phyloP scores from a whole-genome alignment of 495 filamentous ascomycete genomes.

The Podospora comata region DNA sequence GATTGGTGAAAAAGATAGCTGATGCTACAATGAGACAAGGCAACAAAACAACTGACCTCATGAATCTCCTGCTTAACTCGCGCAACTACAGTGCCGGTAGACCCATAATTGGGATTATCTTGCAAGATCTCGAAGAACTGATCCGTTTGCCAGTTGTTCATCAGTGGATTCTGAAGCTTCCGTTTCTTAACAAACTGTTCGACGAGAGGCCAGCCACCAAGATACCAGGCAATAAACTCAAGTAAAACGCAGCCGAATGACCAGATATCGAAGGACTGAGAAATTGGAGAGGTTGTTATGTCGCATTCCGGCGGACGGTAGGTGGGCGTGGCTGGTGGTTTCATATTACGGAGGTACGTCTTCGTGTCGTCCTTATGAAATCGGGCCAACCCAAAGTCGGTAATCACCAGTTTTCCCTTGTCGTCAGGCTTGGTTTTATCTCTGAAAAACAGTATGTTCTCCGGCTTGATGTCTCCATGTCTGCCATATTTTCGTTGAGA shows the following conservation, averaged over 20 bases:
- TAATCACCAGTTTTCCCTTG: constrained; percentile 10
- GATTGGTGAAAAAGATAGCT: background rate
- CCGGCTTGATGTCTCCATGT: constrained; percentile 24
- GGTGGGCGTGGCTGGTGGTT: constrained; percentile 12
- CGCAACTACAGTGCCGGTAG: background rate
- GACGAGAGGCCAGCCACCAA: constrained; percentile 19
- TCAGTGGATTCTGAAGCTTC: background rate
- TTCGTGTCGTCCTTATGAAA: constrained; percentile 11
- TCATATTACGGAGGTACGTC: constrained; percentile 3
- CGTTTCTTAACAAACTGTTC: constrained; percentile 6
- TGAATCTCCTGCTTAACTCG: constrained; percentile 3
- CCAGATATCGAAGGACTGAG: constrained; percentile 27
- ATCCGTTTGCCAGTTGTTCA: background rate
- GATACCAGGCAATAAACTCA: constrained; percentile 29
- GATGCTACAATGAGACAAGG: background rate
- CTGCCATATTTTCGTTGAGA: constrained; percentile 10
- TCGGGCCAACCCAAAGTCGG: constrained; percentile 19
- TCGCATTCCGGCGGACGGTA: constrained; percentile 21
- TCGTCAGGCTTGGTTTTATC: background rate
- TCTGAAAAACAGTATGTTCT: constrained; percentile 19
- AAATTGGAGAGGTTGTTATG: constrained; percentile 6
- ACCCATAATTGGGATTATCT: background rate
- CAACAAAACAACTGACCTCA: background rate
- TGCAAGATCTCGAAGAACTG: constrained; percentile 5
- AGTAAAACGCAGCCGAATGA: constrained; percentile 29